phyloP scores from a whole-genome alignment of 805 yeast species.

The Tetrapisispora pingtungensis region DNA sequence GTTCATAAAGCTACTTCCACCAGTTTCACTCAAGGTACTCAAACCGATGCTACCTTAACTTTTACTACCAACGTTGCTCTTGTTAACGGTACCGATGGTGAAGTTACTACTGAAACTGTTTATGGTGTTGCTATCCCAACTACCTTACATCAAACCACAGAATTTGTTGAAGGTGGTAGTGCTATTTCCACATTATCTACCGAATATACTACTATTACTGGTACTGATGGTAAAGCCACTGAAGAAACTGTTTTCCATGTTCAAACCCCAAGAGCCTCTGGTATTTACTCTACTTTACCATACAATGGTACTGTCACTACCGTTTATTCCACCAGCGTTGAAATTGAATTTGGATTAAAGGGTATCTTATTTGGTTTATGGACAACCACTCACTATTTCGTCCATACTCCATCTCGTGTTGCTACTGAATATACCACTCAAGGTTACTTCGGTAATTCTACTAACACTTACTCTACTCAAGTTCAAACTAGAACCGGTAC shows the following conservation, averaged over 20 bases:
- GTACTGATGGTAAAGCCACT: slow-evolving; percentile 7
- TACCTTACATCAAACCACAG: slow-evolving; percentile 1
- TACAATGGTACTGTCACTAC: neutral
- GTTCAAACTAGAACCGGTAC: slow-evolving; percentile 1
- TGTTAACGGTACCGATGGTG: slow-evolving; percentile 2
- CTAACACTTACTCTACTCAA: slow-evolving; percentile 6
- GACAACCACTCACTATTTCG: slow-evolving; percentile 1
- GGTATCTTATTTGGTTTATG: slow-evolving; percentile 2
- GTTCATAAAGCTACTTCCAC: neutral
- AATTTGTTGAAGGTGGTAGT: slow-evolving; percentile 2
- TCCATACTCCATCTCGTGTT: slow-evolving; percentile 3
- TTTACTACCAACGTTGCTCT: neutral
- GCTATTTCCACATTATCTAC: slow-evolving; percentile 5
- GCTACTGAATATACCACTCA: neutral
- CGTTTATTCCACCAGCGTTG: slow-evolving; percentile 1
- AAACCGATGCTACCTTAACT: slow-evolving; percentile 1
- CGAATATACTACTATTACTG: slow-evolving; percentile 6
- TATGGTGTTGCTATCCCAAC: slow-evolving; percentile 5
- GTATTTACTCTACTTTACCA: neutral
- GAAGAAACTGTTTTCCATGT: slow-evolving; percentile 8
- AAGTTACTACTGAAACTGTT: neutral
- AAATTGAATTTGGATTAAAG: neutral
- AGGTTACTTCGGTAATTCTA: slow-evolving; percentile 2
- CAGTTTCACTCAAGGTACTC: slow-evolving; percentile 4
- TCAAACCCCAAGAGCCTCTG: slow-evolving; percentile 8